These are phyloP conservation scores for Fraxinus albicans DNA, from an alignment of 305 asterid species.

Conservation along the genomic window DNA sequence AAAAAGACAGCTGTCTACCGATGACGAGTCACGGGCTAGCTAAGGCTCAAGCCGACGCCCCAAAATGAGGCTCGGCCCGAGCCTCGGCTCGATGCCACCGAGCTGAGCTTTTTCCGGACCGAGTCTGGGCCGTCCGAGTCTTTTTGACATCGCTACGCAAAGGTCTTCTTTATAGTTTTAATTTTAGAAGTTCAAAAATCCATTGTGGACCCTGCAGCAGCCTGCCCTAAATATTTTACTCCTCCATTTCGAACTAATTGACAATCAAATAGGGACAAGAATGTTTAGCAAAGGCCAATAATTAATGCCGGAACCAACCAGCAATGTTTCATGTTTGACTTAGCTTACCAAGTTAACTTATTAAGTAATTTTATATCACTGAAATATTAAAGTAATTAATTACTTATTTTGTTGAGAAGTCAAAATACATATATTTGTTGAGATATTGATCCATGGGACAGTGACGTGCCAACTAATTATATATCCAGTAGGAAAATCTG, in stretches of 20 bases:
- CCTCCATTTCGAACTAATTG: not conserved
- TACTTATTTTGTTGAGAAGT: not conserved
- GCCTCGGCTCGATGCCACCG: too few species aligned
- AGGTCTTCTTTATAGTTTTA: not conserved
- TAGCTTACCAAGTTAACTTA: not conserved
- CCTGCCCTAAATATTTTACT: not conserved
- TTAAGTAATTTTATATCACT: not conserved
- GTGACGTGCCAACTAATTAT: not conserved
- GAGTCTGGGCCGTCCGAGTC: too few species aligned
- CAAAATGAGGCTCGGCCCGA: too few species aligned
- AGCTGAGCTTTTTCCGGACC: too few species aligned
- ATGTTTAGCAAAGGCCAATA: not conserved
- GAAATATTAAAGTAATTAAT: too few species aligned
- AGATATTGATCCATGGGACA: not conserved
- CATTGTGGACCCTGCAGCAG: not conserved
- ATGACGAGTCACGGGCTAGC: too few species aligned
- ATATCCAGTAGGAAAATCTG: conserved; percentile 21
- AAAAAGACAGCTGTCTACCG: too few species aligned
- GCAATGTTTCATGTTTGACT: not conserved
- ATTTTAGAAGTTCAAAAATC: not conserved
- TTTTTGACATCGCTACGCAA: too few species aligned
- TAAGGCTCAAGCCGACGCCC: too few species aligned
- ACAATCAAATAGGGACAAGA: not conserved
- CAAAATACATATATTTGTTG: not conserved
- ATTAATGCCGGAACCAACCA: not conserved